These are phyloP conservation scores for Huntiella bhutanensis DNA, from an alignment of 2,329 filamentous ascomycete species.

Conservation along the genomic window DNA sequence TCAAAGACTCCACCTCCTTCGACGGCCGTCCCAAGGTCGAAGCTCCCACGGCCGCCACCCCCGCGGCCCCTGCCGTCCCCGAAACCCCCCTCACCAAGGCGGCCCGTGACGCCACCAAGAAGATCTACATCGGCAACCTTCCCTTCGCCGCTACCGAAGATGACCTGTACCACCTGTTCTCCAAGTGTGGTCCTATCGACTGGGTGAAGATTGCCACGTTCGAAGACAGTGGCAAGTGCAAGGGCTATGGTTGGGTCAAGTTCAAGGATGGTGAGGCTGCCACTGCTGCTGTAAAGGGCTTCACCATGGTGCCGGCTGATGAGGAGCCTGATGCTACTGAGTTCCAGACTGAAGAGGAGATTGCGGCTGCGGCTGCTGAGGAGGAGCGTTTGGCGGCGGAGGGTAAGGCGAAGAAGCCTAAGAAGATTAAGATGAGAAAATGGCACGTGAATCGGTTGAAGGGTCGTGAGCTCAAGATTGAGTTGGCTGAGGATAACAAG, in stretches of 20 bases:
- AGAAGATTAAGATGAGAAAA: conserved; percentile 41
- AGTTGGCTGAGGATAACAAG: conserved; percentile 83
- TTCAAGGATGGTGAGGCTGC: conserved; percentile 66
- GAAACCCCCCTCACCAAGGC: conserved; percentile 19
- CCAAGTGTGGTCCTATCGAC: conserved; percentile 63
- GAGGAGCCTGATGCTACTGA: conserved; percentile 40
- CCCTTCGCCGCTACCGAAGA: conserved; percentile 69
- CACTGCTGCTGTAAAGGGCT: conserved; percentile 53
- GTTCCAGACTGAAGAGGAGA: conserved; percentile 25
- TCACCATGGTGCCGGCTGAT: conserved; percentile 49
- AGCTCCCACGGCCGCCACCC: not conserved
- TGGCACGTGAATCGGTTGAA: conserved; percentile 77
- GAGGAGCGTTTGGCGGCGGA: conserved; percentile 24
- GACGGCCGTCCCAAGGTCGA: conserved; percentile 51
- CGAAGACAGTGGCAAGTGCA: conserved; percentile 92
- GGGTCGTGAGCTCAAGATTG: conserved; percentile 65
- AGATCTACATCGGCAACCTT: conserved; percentile 83
- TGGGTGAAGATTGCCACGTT: conserved; percentile 86
- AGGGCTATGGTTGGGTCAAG: conserved; percentile 89
- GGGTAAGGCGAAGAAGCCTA: conserved; percentile 21
- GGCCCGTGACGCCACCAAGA: conserved; percentile 47
- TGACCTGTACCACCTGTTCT: conserved; percentile 61
- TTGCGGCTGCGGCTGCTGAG: conserved; percentile 22
- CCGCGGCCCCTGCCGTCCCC: conserved; percentile 14
- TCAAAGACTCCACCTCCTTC: conserved; percentile 82